Percentiles rank a stretch among this genome's conserved stretches.
These are phyloP conservation scores for Punica granatum DNA, from an alignment of 345 rosid genomes.

Conservation along the genomic window DNA sequence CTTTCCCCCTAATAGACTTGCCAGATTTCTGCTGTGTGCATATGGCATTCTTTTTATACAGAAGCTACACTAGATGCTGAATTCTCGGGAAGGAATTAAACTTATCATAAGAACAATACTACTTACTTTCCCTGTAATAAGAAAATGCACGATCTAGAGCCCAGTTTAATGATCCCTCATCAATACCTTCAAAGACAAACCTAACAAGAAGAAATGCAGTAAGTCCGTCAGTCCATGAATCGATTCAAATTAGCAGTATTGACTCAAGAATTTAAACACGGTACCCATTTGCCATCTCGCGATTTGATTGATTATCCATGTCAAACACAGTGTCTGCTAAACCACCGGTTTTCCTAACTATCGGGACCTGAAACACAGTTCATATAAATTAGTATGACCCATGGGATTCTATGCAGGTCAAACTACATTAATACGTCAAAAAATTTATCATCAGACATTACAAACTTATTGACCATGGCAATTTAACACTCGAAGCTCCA, in stretches of 20 bases:
- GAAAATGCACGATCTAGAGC: slow-evolving; percentile 50
- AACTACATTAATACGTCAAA: background rate
- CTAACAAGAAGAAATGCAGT: slow-evolving; percentile 14
- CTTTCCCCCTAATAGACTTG: background rate
- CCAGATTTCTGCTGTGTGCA: background rate
- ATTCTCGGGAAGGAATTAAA: background rate
- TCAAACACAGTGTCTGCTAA: slow-evolving; percentile 55
- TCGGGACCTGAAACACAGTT: slow-evolving; percentile 32
- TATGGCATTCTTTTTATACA: background rate
- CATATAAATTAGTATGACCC: background rate
- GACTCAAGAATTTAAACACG: background rate
- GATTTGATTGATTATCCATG: slow-evolving; percentile 35
- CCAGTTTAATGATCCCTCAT: slow-evolving; percentile 39
- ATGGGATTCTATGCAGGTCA: background rate
- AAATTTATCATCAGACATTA: background rate
- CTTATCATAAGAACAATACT: background rate
- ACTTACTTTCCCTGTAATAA: slow-evolving; percentile 37
- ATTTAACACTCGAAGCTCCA: background rate
- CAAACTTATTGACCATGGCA: background rate
- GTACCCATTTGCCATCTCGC: slow-evolving; percentile 47
- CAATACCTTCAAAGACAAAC: slow-evolving; percentile 55
- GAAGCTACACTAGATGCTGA: background rate
- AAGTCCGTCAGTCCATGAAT: background rate
- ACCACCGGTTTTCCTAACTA: slow-evolving; percentile 59
- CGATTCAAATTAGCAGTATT: background rate